Evolutionary conservation across 2,329 filamentous ascomycete species (phyloP).

Genomic region (Neoarthrinium moseri): DNA sequence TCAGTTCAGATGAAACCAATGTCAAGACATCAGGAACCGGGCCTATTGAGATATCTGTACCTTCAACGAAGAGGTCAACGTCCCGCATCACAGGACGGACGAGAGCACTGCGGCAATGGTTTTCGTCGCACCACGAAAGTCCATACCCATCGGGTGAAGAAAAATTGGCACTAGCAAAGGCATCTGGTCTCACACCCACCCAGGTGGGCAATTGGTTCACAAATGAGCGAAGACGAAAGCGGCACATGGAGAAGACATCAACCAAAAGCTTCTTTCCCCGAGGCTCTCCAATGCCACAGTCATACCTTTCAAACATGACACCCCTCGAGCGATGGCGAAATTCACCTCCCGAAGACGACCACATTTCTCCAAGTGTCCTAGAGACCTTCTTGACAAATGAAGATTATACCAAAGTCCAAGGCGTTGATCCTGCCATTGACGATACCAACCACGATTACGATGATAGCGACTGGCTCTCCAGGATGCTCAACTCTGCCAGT

Average conservation of each 20-base stretch:
- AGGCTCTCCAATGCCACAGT: slow-evolving; percentile 40
- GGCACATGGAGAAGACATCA: slow-evolving; percentile 29
- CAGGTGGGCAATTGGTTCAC: slow-evolving; percentile 51
- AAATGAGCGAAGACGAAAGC: slow-evolving; percentile 47
- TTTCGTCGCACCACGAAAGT: slow-evolving; percentile 41
- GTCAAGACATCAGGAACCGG: slow-evolving; percentile 31
- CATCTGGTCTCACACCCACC: slow-evolving; percentile 44
- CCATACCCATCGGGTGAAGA: slow-evolving; percentile 49
- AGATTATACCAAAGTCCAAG: neutral
- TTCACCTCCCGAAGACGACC: slow-evolving; percentile 45
- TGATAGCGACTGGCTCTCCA: no score
- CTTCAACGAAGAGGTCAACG: no score
- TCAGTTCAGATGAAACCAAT: neutral
- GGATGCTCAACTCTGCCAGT: no score
- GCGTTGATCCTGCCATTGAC: no score
- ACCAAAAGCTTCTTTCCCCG: slow-evolving; percentile 25
- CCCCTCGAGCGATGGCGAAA: slow-evolving; percentile 44
- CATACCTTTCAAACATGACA: slow-evolving; percentile 33
- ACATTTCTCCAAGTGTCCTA: slow-evolving; percentile 36
- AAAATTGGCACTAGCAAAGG: slow-evolving; percentile 34
- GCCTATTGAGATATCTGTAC: no score
- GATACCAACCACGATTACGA: no score
- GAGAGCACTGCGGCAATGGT: no score
- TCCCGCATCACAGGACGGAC: no score
- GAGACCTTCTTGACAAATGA: slow-evolving; percentile 30